These are phyloP conservation scores for Gymnopus androsaceus DNA, from an alignment of 1,284 basidiomycete species.

Conservation along the genomic window DNA sequence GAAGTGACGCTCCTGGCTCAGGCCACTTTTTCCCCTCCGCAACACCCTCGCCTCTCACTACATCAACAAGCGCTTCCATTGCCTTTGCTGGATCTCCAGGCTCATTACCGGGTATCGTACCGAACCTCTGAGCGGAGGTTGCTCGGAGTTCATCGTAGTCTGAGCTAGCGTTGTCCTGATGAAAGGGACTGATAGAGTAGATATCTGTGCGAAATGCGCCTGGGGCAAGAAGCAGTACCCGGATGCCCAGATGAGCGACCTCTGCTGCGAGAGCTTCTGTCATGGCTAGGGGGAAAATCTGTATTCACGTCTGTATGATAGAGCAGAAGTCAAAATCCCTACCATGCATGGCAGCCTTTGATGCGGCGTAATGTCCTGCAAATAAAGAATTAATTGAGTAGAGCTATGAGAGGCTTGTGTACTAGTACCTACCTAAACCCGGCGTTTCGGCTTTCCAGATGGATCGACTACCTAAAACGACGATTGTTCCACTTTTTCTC, in stretches of 20 bases:
- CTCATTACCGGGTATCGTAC: constrained; percentile 22
- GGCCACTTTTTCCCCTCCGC: constrained; percentile 28
- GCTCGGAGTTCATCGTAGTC: constrained; percentile 30
- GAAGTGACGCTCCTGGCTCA: constrained; percentile 17
- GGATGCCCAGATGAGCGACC: constrained; percentile 31
- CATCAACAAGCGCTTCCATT: constrained; percentile 31
- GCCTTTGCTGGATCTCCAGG: constrained; percentile 34
- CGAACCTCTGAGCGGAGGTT: constrained; percentile 16
- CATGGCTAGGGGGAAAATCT: constrained; percentile 22
- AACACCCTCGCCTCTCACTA: constrained; percentile 31
- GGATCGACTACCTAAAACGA: constrained; percentile 35
- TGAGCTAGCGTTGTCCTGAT: constrained; percentile 19
- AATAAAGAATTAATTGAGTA: not conserved
- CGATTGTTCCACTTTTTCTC: constrained; percentile 30
- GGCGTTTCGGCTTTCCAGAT: constrained; percentile 30
- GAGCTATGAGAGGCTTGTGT: not conserved
- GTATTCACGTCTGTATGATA: not conserved
- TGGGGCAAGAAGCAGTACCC: constrained; percentile 33
- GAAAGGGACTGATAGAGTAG: constrained; percentile 16
- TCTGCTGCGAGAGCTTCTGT: constrained; percentile 33
- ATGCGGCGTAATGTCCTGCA: constrained; percentile 28
- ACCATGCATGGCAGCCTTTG: constrained; percentile 37
- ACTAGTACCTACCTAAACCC: not conserved
- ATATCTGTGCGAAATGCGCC: constrained; percentile 34
- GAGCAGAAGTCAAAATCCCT: not conserved